Evolutionary conservation across 345 rosid genomes (phyloP), one percentile per base, ranked within the genome.

Genomic region (Barbarea vulgaris): DNA sequence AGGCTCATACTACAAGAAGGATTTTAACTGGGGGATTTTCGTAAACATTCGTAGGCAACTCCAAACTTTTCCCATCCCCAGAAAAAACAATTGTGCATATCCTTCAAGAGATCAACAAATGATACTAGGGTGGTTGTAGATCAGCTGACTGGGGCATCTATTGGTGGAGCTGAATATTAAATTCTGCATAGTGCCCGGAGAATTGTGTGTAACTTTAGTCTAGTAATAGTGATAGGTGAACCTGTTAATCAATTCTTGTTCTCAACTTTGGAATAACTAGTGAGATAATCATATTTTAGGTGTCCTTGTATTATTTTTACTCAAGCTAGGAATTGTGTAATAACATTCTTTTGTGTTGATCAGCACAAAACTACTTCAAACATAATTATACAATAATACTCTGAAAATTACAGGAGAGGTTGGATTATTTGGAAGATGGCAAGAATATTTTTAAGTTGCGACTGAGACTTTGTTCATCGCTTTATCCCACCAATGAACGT

Each of bases 361-460:
- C 68, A 71, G 52, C 27, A 41, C 55, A 70, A 33, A 34, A 48
- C 27, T 65, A 66, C 51, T 71, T 65, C 4, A 6, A 42, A 65
- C 75, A 72, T n/a, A 39, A 25, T 37, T 25, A 17, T 58, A 17
- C 12, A 25, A 30, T 58, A 11, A 72, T 59, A 67, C 64, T 31
- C 28, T 65, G 54, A 75, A 14, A 33, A 61, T 74, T 84, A 64
- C 83, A 95, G 99, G 98, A 95, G 83, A 87, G 98, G 83, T 78
- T 92, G 80, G 97, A 95, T 78, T 95, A 89, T 78, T 76, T 91
- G 89, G 99, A 95, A 88, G 99, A 95, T 83, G 97, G 97, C 70
- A 95, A 92, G 75, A 88, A 77, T 80, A 78, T 91, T 70, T 95
- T 90, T 66, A 90, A 83, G 82, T 82, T 92, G 85, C 96, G 98